phyloP scores from a whole-genome alignment of 805 yeast genomes.

The Candida alai region DNA sequence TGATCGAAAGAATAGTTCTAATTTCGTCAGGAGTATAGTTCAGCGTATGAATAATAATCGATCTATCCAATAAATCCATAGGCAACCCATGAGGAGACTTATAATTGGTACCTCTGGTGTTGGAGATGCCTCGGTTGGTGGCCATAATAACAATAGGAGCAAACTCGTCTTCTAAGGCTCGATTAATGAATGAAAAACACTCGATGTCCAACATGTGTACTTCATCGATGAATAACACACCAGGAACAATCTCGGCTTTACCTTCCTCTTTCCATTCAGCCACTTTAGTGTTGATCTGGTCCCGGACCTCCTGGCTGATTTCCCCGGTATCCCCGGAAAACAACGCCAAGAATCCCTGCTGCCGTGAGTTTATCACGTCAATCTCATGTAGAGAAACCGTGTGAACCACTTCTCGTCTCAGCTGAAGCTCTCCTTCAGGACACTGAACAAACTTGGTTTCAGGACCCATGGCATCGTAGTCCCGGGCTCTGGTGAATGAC shows the following conservation, averaged over 20 bases:
- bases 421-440: constrained; percentile 98
- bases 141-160: constrained; percentile 98
- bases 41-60: constrained; percentile 85
- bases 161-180: constrained; percentile 94
- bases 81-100: constrained; percentile 98
- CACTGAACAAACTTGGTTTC: constrained; percentile 97
- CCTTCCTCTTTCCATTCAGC: constrained; percentile 99
- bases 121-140: constrained; percentile 93
- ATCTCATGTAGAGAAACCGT: constrained; percentile 97
- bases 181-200: constrained; percentile 90
- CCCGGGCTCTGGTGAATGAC: constrained; percentile 93
- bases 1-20: constrained; percentile 76
- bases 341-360: constrained; percentile 95
- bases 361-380: constrained; percentile 95
- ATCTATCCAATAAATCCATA: constrained; percentile 86
- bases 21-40: constrained; percentile 80
- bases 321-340: constrained; percentile 98
- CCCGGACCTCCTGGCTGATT: constrained; percentile 91
- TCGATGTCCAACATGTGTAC: constrained; percentile 98
- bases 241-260: constrained; percentile 96
- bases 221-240: constrained; percentile 96
- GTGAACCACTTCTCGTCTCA: constrained; percentile 92
- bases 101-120: constrained; percentile 88
- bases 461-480: constrained; percentile 98
- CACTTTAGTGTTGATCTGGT: constrained; percentile 93